phyloP scores from a whole-genome alignment of 345 rosid genomes.

The Eutrema yunnanense region DNA sequence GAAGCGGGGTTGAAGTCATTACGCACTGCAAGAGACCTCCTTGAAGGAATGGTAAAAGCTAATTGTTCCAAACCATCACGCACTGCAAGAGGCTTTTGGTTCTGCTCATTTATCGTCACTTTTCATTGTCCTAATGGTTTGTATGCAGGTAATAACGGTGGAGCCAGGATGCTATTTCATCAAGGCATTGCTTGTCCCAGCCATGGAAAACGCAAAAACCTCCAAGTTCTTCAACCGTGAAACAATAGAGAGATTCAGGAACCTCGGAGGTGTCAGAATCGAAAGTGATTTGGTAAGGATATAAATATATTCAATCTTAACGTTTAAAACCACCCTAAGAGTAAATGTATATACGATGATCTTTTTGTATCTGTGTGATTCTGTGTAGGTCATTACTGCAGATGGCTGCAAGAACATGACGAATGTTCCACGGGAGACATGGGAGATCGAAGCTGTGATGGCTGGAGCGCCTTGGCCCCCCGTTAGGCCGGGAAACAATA shows the following conservation, averaged over 20 bases:
- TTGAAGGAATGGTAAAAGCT: conserved; percentile 70
- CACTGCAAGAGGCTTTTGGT: background rate
- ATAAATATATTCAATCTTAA: background rate
- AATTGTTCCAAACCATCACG: no score
- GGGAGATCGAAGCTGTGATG: conserved; percentile 91
- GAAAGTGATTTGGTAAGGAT: conserved; percentile 83
- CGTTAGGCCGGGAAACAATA: background rate
- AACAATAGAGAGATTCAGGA: conserved; percentile 49
- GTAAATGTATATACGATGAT: background rate
- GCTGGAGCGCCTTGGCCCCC: conserved; percentile 73
- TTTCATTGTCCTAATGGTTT: background rate
- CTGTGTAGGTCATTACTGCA: conserved; percentile 49
- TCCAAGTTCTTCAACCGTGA: conserved; percentile 60
- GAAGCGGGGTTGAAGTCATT: conserved; percentile 77
- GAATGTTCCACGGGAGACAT: conserved; percentile 52
- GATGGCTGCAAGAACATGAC: conserved; percentile 80
- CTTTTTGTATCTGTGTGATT: background rate
- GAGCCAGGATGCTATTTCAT: conserved; percentile 98
- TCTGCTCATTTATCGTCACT: background rate
- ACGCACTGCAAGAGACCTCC: conserved; percentile 67
- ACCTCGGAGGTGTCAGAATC: conserved; percentile 88
- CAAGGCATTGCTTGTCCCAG: conserved; percentile 67
- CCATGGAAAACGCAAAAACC: conserved; percentile 49
- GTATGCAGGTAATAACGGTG: conserved; percentile 75
- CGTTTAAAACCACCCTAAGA: background rate